Percentiles rank a stretch among this genome's conserved stretches.
Conservation (phyloP, 768 basidiomycete species). For the Tulasnella sp. region DNA sequence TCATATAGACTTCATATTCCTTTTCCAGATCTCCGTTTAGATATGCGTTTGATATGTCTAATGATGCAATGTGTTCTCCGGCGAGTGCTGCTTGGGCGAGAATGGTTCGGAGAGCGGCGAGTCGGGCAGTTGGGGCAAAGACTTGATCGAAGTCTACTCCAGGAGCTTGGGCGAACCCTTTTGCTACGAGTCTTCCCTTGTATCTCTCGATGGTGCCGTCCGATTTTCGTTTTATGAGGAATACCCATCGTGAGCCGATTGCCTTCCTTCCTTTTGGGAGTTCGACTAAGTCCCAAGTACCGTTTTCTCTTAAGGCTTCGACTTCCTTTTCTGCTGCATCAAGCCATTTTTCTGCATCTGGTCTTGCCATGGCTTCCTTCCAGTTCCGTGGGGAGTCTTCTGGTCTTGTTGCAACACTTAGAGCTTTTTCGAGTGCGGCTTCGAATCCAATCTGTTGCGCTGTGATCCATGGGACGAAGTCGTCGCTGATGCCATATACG, state of each 20-base stretch:
- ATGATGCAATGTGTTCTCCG: not conserved
- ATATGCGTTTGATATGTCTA: conserved; percentile 24
- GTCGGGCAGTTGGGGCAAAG: conserved; percentile 25
- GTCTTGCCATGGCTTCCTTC: not conserved
- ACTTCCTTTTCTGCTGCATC: not conserved
- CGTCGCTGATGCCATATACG: not conserved
- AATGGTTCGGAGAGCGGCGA: not conserved
- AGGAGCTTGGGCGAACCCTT: conserved; percentile 27
- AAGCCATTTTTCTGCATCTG: not conserved
- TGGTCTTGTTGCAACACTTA: not conserved
- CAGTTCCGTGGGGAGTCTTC: not conserved
- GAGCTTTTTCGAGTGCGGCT: not conserved
- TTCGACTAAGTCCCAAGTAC: conserved; percentile 24
- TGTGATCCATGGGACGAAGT: not conserved
- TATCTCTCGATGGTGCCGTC: conserved; percentile 26
- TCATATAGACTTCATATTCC: conserved; percentile 14
- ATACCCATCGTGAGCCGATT: conserved; percentile 32
- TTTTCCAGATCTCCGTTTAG: conserved; percentile 25
- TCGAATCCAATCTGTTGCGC: not conserved
- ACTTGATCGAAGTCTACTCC: conserved; percentile 32
- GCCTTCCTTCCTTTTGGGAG: conserved; percentile 26
- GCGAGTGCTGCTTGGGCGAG: conserved; percentile 12
- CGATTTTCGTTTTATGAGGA: conserved; percentile 28
- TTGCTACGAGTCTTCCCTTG: conserved; percentile 29
- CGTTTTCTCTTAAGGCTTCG: conserved; percentile 1